These are phyloP conservation scores for Cenchrus fungigraminus DNA, from an alignment of 176 grass and related monocot species.

Conservation along the genomic window DNA sequence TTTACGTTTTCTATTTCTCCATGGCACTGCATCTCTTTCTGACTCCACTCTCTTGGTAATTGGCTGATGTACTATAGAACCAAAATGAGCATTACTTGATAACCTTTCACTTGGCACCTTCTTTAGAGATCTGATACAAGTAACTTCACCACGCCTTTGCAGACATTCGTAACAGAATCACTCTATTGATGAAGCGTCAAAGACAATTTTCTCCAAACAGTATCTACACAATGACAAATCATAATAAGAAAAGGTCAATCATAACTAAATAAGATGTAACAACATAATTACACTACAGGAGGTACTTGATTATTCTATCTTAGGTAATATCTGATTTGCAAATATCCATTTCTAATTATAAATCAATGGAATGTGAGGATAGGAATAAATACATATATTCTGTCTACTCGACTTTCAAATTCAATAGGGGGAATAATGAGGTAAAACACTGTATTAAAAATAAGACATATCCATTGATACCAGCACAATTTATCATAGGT, in stretches of 20 bases:
- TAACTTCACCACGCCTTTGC: conserved; percentile 9
- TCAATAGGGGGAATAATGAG: neutral
- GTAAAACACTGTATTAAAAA: neutral
- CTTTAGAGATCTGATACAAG: conserved; percentile 16
- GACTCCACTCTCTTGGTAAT: conserved; percentile 19
- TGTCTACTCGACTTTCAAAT: neutral
- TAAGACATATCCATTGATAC: no score
- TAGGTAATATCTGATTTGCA: conserved; percentile 1
- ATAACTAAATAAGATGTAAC: conserved; percentile 1
- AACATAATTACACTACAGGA: neutral
- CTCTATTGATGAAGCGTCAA: conserved; percentile 19
- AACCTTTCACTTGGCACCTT: conserved; percentile 13
- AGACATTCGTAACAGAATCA: conserved; percentile 50
- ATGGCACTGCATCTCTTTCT: neutral
- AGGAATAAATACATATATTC: neutral
- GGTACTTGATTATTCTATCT: neutral
- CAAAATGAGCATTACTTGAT: neutral
- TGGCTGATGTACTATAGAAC: conserved; percentile 23
- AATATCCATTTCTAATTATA: neutral
- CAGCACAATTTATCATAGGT: neutral
- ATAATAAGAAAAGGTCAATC: conserved; percentile 16
- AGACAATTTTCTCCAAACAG: conserved; percentile 43
- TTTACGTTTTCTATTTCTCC: conserved; percentile 9
- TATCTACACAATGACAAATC: conserved; percentile 43
- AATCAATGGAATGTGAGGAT: neutral